Percentiles rank a stretch among this genome's conserved stretches.
These are phyloP conservation scores for Daldinia loculata DNA, from an alignment of 495 filamentous ascomycete species.

Conservation along the genomic window DNA sequence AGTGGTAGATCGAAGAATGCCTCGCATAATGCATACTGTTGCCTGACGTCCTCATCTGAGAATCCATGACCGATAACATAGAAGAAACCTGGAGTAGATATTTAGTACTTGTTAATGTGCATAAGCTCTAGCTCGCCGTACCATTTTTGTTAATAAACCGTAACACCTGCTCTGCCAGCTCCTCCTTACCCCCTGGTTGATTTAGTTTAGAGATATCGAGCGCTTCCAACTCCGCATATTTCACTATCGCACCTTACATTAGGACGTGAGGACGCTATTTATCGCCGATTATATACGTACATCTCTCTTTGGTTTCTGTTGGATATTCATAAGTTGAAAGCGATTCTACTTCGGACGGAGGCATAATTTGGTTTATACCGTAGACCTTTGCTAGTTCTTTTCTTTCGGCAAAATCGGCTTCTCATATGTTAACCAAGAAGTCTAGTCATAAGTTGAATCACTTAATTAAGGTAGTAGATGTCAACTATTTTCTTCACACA, in stretches of 20 bases:
- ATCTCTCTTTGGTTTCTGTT: conserved; percentile 23
- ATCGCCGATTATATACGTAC: conserved; percentile 6
- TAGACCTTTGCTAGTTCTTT: not conserved
- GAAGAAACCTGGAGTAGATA: conserved; percentile 55
- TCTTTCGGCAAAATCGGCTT: not conserved
- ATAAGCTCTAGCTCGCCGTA: not conserved
- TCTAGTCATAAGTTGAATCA: not conserved
- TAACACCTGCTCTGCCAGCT: conserved; percentile 61
- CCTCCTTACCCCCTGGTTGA: conserved; percentile 60
- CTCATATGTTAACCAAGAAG: not conserved
- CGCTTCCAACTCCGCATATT: conserved; percentile 52
- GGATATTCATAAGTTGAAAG: conserved; percentile 28
- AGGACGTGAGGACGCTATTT: not conserved
- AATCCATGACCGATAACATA: conserved; percentile 66
- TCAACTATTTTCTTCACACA: not conserved
- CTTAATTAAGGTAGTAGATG: not conserved
- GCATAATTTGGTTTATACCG: conserved; percentile 9
- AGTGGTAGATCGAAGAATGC: conserved; percentile 63
- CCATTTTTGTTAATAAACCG: conserved; percentile 48
- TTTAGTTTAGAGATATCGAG: conserved; percentile 62
- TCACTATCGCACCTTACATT: conserved; percentile 33
- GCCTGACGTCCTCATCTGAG: conserved; percentile 62
- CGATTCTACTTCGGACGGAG: conserved; percentile 12
- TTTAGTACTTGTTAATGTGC: not conserved
- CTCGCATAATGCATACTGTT: conserved; percentile 64